These are phyloP conservation scores for Pleurotus tuoliensis DNA, from an alignment of 768 basidiomycete species.

Conservation along the genomic window DNA sequence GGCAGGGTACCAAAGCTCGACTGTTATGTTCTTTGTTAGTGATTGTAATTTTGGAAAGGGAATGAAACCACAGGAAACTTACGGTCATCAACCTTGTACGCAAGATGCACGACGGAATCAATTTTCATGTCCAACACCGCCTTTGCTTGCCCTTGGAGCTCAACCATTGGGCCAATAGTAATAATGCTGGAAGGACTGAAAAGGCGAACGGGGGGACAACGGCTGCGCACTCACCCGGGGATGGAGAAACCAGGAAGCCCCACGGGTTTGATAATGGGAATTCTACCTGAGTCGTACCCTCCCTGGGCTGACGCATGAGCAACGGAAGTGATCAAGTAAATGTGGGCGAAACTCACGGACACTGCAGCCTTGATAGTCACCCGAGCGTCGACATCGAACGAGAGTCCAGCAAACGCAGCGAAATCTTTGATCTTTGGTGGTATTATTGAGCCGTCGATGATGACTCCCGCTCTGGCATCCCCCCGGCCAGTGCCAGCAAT, in stretches of 20 bases:
- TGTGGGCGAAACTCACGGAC: conserved; percentile 12
- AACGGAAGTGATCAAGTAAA: neutral
- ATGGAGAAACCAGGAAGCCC: conserved; percentile 29
- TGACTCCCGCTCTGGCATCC: conserved; percentile 23
- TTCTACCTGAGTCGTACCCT: conserved; percentile 21
- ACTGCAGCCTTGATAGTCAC: neutral
- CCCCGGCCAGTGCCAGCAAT: conserved; percentile 12
- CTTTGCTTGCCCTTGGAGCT: conserved; percentile 23
- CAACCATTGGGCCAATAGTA: conserved; percentile 35
- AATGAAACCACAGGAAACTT: neutral
- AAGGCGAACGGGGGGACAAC: neutral
- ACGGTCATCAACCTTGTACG: conserved; percentile 17
- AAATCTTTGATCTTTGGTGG: conserved; percentile 27
- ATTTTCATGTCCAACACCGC: conserved; percentile 28
- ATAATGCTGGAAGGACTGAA: conserved; percentile 20
- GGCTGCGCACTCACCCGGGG: conserved; percentile 22
- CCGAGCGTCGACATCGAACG: conserved; percentile 21
- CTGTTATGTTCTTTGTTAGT: neutral
- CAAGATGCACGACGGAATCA: conserved; percentile 25
- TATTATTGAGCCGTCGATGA: conserved; percentile 16
- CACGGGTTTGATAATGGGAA: conserved; percentile 21
- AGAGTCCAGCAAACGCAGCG: conserved; percentile 20
- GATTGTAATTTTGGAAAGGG: too few species aligned
- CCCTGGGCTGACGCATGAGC: conserved; percentile 13
- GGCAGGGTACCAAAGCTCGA: neutral